Percentiles rank a stretch among this genome's conserved stretches.
phyloP scores from a whole-genome alignment of 495 filamentous ascomycete genomes.

The Penicillium flavigenum region DNA sequence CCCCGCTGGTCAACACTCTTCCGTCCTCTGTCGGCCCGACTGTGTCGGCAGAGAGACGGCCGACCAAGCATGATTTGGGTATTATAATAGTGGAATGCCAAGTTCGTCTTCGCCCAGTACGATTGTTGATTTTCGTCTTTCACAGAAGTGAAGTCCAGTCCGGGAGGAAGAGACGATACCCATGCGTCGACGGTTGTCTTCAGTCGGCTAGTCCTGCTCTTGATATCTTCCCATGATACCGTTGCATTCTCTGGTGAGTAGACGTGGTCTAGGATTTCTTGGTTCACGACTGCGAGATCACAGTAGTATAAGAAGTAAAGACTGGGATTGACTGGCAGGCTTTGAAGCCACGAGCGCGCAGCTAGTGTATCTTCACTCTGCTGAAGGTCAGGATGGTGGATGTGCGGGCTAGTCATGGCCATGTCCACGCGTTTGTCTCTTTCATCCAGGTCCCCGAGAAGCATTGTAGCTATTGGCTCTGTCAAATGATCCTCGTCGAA shows the following conservation, averaged over 20 bases:
- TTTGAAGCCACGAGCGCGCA: conserved; percentile 27
- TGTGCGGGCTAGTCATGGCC: conserved; percentile 35
- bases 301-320: conserved; percentile 51
- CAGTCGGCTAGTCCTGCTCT: conserved; percentile 54
- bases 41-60: conserved; percentile 60
- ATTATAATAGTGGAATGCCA: conserved; percentile 59
- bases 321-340: conserved; percentile 36
- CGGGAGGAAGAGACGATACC: conserved; percentile 48
- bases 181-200: conserved; percentile 53
- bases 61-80: conserved; percentile 58
- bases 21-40: conserved; percentile 20
- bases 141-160: conserved; percentile 47
- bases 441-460: conserved; percentile 30
- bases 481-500: conserved; percentile 53
- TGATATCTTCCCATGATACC: conserved; percentile 58
- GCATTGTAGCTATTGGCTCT: conserved; percentile 28
- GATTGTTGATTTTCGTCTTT: conserved; percentile 26
- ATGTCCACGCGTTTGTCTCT: conserved; percentile 37
- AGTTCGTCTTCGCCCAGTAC: conserved; percentile 37
- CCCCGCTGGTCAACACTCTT: conserved; percentile 22
- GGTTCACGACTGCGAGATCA: conserved; percentile 52
- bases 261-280: conserved; percentile 55
- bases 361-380: conserved; percentile 17
- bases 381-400: conserved; percentile 28
- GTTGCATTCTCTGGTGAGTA: conserved; percentile 55